phyloP scores from a whole-genome alignment of 306 rosid genomes.

The Inga laurina region DNA sequence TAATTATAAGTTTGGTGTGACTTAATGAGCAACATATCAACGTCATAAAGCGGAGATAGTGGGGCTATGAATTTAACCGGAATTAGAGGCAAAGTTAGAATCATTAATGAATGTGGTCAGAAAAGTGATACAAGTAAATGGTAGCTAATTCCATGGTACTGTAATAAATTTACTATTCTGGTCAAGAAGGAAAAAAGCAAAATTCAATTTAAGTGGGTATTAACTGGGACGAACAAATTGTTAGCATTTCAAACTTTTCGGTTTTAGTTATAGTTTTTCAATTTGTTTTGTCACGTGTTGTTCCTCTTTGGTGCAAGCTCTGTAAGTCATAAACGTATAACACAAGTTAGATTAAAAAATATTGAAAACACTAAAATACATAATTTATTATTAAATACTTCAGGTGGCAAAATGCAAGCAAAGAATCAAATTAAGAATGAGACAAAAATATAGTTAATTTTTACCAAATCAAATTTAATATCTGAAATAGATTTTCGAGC shows the following conservation, averaged over 20 bases:
- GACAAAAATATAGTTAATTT: too few species aligned
- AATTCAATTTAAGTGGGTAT: not conserved
- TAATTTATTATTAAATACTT: too few species aligned
- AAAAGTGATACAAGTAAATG: constrained; percentile 18
- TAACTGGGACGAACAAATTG: not conserved
- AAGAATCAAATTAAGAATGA: too few species aligned
- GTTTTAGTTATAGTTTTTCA: not conserved
- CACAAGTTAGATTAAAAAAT: too few species aligned
- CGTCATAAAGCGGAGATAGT: not conserved
- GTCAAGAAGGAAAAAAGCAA: not conserved
- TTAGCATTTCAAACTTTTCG: not conserved
- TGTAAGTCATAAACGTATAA: not conserved
- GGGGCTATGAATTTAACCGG: constrained; percentile 26
- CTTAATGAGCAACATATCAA: not conserved
- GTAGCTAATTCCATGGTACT: not conserved
- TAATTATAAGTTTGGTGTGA: not conserved
- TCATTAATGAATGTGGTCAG: constrained; percentile 16
- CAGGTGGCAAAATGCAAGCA: too few species aligned
- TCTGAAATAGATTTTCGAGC: too few species aligned
- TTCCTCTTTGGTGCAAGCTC: too few species aligned
- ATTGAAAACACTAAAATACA: too few species aligned
- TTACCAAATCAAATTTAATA: too few species aligned
- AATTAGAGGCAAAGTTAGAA: not conserved
- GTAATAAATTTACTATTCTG: not conserved
- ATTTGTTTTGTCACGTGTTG: not conserved